Evolutionary conservation across 148 eudicot genomes (phyloP).

Genomic region (Camellia lanceoleosa): DNA sequence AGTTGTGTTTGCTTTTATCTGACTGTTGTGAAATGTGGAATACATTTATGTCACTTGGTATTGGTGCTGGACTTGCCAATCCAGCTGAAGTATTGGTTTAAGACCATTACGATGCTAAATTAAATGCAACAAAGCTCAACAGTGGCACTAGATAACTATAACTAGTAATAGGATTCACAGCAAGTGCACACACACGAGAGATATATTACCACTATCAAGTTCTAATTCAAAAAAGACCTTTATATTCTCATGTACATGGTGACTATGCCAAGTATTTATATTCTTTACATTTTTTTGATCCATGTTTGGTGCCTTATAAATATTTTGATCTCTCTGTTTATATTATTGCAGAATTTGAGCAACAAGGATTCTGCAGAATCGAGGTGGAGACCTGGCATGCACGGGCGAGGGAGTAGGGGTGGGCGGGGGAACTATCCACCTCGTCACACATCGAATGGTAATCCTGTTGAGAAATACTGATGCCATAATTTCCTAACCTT

Average conservation of each 20-base stretch:
- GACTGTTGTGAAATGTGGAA: no score
- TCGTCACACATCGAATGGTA: slow-evolving; percentile 40
- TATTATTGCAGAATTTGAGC: slow-evolving; percentile 32
- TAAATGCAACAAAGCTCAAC: neutral
- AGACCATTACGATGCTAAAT: neutral
- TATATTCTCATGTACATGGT: neutral
- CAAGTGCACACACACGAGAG: no score
- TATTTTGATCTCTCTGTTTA: neutral
- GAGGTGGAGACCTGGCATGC: slow-evolving; percentile 46
- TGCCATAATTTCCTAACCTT: neutral
- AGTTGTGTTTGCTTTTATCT: neutral
- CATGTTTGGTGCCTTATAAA: neutral
- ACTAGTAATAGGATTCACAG: neutral
- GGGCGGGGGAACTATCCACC: slow-evolving; percentile 48
- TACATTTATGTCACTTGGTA: neutral
- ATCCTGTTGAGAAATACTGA: slow-evolving; percentile 2
- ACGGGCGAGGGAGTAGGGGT: slow-evolving; percentile 51
- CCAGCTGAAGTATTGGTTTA: neutral
- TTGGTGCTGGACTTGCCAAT: neutral
- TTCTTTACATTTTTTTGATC: neutral
- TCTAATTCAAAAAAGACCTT: no score
- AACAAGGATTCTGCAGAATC: slow-evolving; percentile 41
- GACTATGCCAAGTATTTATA: neutral
- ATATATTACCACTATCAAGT: no score
- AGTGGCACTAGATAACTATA: neutral